A percentile compares a stretch with the other conserved stretches of the same genome.
These are phyloP conservation scores for Sphagnum magellanicum DNA, from an alignment of 228 moss, liverwort and hornwort genomes.

Conservation along the genomic window DNA sequence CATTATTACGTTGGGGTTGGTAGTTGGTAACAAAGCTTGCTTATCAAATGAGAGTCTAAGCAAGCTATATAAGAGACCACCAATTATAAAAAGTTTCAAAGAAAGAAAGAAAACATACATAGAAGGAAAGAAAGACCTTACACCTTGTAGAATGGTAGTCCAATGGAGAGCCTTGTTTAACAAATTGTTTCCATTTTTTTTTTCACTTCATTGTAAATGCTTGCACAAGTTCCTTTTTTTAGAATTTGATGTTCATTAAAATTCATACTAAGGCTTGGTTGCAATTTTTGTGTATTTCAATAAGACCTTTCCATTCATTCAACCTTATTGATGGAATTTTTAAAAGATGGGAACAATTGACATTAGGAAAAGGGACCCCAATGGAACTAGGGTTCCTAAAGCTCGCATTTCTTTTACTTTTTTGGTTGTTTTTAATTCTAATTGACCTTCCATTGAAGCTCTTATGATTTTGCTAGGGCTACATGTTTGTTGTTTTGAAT, in stretches of 20 bases:
- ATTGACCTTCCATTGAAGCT: slow-evolving; percentile 37
- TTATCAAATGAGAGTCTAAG: no score
- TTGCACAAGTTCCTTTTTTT: slow-evolving; percentile 81
- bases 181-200: slow-evolving; percentile 63
- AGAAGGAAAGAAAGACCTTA: no score
- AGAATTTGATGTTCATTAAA: slow-evolving; percentile 67
- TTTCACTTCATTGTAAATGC: slow-evolving; percentile 81
- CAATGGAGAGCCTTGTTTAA: slow-evolving; percentile 36
- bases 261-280: slow-evolving; percentile 29
- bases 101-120: no score
- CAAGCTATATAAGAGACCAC: no score
- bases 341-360: slow-evolving; percentile 36
- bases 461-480: slow-evolving; percentile 65
- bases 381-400: slow-evolving; percentile 58
- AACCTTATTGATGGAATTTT: slow-evolving; percentile 64
- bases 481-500: slow-evolving; percentile 32
- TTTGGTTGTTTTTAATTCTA: slow-evolving; percentile 46
- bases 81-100: no score
- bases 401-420: slow-evolving; percentile 71
- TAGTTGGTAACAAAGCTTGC: no score
- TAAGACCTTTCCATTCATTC: slow-evolving; percentile 59
- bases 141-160: no score
- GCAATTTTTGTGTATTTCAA: slow-evolving; percentile 24
- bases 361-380: slow-evolving; percentile 23
- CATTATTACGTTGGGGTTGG: no score